Conservation (phyloP, 1,139 yeast species). For the Suzukiozyma palmioleophila region DNA sequence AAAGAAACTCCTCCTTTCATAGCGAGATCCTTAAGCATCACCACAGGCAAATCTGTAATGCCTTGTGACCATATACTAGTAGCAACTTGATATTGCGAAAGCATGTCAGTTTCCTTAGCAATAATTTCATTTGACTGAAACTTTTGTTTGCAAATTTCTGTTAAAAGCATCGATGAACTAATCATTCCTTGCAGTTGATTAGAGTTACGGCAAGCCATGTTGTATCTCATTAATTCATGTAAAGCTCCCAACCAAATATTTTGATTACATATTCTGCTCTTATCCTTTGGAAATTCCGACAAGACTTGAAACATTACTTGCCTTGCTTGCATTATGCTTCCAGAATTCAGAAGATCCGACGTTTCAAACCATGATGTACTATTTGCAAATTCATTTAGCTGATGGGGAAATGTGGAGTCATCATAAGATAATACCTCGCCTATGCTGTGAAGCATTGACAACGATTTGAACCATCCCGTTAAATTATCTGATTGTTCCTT, state of each 20-base stretch:
- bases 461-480: constrained; percentile 29
- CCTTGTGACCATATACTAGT: constrained; percentile 57
- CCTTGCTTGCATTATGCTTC: constrained; percentile 39
- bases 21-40: constrained; percentile 34
- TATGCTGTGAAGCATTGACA: constrained; percentile 30
- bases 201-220: constrained; percentile 30
- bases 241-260: constrained; percentile 24
- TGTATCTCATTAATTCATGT: constrained; percentile 40
- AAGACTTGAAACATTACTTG: constrained; percentile 28
- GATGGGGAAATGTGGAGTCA: constrained; percentile 3
- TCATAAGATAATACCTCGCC: constrained; percentile 13
- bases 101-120: constrained; percentile 13
- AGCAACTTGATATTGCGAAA: constrained; percentile 49
- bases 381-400: constrained; percentile 8
- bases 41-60: constrained; percentile 50
- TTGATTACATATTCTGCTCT: constrained; percentile 4
- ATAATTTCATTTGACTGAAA: constrained; percentile 8
- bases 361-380: constrained; percentile 35
- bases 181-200: constrained; percentile 44
- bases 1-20: constrained; percentile 14
- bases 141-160: constrained; percentile 25
- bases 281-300: constrained; percentile 8
- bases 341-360: constrained; percentile 32
- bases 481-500: constrained; percentile 14
- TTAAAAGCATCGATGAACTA: constrained; percentile 45